A percentile compares a stretch with the other conserved stretches of the same genome.
Evolutionary conservation across 2,329 filamentous ascomycete genomes (phyloP).

Genomic region (Sordariomycetes sp.): DNA sequence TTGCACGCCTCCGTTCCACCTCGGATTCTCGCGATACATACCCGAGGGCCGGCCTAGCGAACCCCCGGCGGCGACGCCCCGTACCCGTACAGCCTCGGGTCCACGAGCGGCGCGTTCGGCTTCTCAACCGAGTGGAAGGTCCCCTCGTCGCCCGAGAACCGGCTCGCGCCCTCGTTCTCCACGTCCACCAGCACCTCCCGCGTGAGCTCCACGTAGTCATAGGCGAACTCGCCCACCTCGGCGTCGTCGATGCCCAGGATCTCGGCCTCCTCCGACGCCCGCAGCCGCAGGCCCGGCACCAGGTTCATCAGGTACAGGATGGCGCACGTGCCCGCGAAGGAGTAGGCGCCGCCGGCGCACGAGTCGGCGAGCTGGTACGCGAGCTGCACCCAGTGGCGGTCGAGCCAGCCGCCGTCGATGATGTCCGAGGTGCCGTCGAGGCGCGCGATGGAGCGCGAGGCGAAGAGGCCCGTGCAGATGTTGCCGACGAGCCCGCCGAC

Average conservation of each 20-base stretch:
- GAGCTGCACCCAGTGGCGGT: conserved; percentile 74
- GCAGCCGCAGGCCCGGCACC: conserved; percentile 64
- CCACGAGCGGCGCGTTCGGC: conserved; percentile 36
- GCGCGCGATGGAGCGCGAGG: conserved; percentile 72
- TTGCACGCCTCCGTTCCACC: neutral
- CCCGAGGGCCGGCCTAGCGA: neutral
- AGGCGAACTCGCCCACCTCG: conserved; percentile 91
- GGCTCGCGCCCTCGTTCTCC: conserved; percentile 30
- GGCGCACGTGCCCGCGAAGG: conserved; percentile 64
- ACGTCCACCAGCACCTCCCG: conserved; percentile 41
- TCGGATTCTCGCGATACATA: too few species aligned
- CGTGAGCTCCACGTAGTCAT: conserved; percentile 81
- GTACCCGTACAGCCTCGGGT: conserved; percentile 25
- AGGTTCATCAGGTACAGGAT: conserved; percentile 76
- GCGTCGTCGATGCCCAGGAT: conserved; percentile 79
- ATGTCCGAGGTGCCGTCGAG: conserved; percentile 54
- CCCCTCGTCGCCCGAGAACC: conserved; percentile 28
- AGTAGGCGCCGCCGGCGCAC: conserved; percentile 63
- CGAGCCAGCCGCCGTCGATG: conserved; percentile 72
- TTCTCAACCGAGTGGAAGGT: conserved; percentile 34
- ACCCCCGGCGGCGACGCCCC: conserved; percentile 4
- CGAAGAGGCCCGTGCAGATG: conserved; percentile 71
- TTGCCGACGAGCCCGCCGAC: conserved; percentile 73
- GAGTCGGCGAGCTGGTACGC: conserved; percentile 79
- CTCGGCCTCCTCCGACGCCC: conserved; percentile 67